Evolutionary conservation across 805 yeast species (phyloP).

Genomic region (Starmerella khaoyaiensis): DNA sequence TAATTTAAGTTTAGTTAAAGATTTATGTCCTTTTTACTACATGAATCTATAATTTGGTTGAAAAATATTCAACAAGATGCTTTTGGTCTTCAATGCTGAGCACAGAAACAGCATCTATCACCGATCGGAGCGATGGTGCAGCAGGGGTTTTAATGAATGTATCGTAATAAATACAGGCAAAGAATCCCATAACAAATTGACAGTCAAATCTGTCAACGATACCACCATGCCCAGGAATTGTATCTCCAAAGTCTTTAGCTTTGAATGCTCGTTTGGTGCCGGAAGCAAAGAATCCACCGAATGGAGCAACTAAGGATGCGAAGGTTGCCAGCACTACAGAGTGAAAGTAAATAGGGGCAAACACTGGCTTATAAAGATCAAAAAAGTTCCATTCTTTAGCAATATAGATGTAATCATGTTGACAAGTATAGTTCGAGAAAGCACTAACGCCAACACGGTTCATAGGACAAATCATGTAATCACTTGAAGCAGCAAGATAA

Average conservation of each 20-base stretch:
- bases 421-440: slow-evolving; percentile 56
- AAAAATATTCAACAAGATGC: slow-evolving; percentile 1
- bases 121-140: slow-evolving; percentile 45
- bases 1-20: not conserved
- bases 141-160: slow-evolving; percentile 63
- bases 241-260: slow-evolving; percentile 93
- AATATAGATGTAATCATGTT: slow-evolving; percentile 76
- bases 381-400: slow-evolving; percentile 58
- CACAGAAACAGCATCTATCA: slow-evolving; percentile 51
- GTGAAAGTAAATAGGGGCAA: slow-evolving; percentile 86
- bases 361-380: slow-evolving; percentile 32
- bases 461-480: slow-evolving; percentile 82
- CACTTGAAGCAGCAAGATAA: slow-evolving; percentile 47
- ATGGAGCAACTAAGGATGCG: slow-evolving; percentile 95
- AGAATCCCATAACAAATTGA: slow-evolving; percentile 95
- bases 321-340: slow-evolving; percentile 76
- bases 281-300: slow-evolving; percentile 95
- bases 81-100: slow-evolving; percentile 13
- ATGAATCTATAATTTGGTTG: not conserved
- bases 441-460: slow-evolving; percentile 41
- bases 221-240: slow-evolving; percentile 99
- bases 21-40: not conserved
- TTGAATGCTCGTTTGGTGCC: slow-evolving; percentile 96
- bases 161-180: slow-evolving; percentile 81
- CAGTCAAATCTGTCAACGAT: slow-evolving; percentile 96